A percentile compares a stretch with the other conserved stretches of the same genome.
These are phyloP conservation scores for Jasminum sambac DNA, from an alignment of 257 asterid genomes.

Conservation along the genomic window DNA sequence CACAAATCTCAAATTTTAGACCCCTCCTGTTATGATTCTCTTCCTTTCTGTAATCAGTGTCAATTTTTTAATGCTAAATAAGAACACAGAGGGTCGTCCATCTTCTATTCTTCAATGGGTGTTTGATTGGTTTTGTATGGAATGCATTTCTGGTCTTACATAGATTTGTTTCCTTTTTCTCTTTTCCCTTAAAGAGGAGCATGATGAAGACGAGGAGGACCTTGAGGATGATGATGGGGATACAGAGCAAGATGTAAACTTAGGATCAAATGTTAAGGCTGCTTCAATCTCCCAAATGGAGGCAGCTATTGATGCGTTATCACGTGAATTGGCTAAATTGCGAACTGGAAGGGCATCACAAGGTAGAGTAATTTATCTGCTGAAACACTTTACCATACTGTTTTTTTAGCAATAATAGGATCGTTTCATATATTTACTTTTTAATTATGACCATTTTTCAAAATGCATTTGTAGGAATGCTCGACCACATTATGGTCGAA, in stretches of 20 bases:
- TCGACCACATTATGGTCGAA: conserved; percentile 92
- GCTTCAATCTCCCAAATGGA: conserved; percentile 71
- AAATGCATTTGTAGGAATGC: conserved; percentile 64
- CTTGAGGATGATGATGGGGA: conserved; percentile 42
- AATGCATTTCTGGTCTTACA: not conserved
- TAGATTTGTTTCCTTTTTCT: conserved; percentile 1
- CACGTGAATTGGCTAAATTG: conserved; percentile 82
- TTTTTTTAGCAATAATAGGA: not conserved
- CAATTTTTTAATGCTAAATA: not conserved
- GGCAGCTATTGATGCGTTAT: conserved; percentile 74
- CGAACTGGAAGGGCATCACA: conserved; percentile 91
- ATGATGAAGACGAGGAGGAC: conserved; percentile 42
- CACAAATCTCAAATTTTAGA: not conserved
- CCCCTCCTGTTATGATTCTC: not conserved
- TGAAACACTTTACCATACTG: not conserved
- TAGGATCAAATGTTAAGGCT: conserved; percentile 53
- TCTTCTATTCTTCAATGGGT: not conserved
- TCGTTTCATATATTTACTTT: not conserved
- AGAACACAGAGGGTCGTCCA: not conserved
- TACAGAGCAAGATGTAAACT: conserved; percentile 28
- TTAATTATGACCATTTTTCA: not conserved
- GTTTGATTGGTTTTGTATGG: not conserved
- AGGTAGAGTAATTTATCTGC: conserved; percentile 36
- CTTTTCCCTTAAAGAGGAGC: conserved; percentile 36
- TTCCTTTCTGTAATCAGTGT: not conserved